phyloP scores from a whole-genome alignment of 2,329 filamentous ascomycete species.

The Colletotrichum spinosum region DNA sequence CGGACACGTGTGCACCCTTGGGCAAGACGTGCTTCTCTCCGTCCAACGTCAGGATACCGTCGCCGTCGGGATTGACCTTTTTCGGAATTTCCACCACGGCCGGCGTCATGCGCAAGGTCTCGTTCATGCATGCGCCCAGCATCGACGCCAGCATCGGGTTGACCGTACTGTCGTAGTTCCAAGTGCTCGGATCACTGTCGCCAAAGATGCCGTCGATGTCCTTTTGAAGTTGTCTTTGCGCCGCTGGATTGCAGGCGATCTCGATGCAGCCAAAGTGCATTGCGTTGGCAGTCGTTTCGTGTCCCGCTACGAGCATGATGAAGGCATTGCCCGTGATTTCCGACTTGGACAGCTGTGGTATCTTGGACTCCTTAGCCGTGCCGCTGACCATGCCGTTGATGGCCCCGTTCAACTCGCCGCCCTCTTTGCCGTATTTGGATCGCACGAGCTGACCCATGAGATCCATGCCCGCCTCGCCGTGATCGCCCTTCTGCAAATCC shows the following conservation, averaged over 20 bases:
- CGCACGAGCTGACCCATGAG: conserved; percentile 64
- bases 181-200: conserved; percentile 66
- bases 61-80: conserved; percentile 58
- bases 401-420: conserved; percentile 29
- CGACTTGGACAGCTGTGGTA: conserved; percentile 62
- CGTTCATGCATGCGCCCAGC: conserved; percentile 81
- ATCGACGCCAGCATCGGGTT: conserved; percentile 75
- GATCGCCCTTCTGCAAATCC: conserved; percentile 49
- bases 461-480: conserved; percentile 61
- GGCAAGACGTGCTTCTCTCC: conserved; percentile 71
- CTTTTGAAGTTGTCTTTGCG: conserved; percentile 74
- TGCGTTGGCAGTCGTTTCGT: conserved; percentile 83
- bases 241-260: conserved; percentile 73
- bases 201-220: conserved; percentile 77
- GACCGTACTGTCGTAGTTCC: conserved; percentile 78
- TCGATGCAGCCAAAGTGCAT: conserved; percentile 78
- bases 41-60: conserved; percentile 69
- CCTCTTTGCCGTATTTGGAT: conserved; percentile 50
- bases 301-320: conserved; percentile 77
- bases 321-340: conserved; percentile 82
- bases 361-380: conserved; percentile 40
- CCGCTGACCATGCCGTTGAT: conserved; percentile 24
- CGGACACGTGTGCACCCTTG: conserved; percentile 62
- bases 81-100: conserved; percentile 81
- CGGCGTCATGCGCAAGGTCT: conserved; percentile 79